Evolutionary conservation across 768 basidiomycete species (phyloP).

Genomic region (Cystofilobasidium macerans): DNA sequence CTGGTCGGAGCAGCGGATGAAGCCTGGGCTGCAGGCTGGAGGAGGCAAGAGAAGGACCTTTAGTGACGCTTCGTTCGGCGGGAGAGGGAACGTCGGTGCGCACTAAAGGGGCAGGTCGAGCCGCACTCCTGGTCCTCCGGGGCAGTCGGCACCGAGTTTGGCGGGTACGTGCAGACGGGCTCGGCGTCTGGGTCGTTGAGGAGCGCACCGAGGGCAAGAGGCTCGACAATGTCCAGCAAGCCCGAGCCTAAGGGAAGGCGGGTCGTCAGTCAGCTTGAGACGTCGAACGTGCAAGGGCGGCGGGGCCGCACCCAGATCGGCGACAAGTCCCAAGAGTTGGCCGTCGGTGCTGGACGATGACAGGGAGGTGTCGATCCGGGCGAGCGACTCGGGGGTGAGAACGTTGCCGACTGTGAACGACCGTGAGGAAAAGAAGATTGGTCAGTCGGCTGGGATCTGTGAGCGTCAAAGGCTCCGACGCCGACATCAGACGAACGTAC

Average conservation of each 20-base stretch:
- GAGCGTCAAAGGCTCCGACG: too few species aligned
- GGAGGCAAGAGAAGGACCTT: too few species aligned
- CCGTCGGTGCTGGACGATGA: not conserved
- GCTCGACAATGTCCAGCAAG: not conserved
- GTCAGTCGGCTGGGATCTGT: too few species aligned
- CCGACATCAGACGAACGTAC: too few species aligned
- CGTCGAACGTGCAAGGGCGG: not conserved
- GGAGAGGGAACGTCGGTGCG: not conserved
- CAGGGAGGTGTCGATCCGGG: not conserved
- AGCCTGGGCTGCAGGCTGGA: constrained; percentile 1
- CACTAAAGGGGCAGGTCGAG: not conserved
- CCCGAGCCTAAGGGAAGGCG: not conserved
- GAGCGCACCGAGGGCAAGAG: not conserved
- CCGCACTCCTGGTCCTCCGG: not conserved
- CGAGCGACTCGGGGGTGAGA: not conserved
- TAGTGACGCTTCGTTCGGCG: too few species aligned
- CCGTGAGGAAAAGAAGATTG: too few species aligned
- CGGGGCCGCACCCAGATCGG: not conserved
- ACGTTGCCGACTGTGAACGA: not conserved
- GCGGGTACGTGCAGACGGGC: not conserved
- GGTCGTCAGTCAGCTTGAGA: not conserved
- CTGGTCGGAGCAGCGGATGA: not conserved
- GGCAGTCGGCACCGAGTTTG: not conserved
- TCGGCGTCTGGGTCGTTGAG: not conserved
- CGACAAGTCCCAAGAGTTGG: not conserved